These are phyloP conservation scores for Phyllosticta citriasiana DNA, from an alignment of 2,329 filamentous ascomycete species.

Conservation along the genomic window DNA sequence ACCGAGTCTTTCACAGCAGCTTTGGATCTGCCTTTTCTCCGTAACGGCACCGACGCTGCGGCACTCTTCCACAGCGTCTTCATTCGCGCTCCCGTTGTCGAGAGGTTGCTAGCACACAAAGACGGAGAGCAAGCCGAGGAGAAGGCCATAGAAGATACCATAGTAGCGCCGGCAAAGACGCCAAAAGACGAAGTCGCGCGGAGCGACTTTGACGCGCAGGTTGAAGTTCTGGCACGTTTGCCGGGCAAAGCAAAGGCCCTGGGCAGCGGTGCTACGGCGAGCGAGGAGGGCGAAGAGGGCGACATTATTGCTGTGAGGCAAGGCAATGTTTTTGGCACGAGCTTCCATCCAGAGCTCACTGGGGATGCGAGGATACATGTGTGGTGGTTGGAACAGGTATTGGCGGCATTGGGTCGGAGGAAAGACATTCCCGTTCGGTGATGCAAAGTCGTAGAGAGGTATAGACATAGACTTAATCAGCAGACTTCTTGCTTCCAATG, in stretches of 20 bases:
- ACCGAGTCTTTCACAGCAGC: conserved; percentile 80
- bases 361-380: conserved; percentile 77
- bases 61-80: conserved; percentile 71
- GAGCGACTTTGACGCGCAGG: conserved; percentile 36
- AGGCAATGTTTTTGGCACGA: conserved; percentile 86
- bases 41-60: conserved; percentile 1
- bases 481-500: background rate
- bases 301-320: conserved; percentile 86
- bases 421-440: background rate
- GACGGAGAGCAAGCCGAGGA: conserved; percentile 44
- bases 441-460: background rate
- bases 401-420: conserved; percentile 19
- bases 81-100: conserved; percentile 88
- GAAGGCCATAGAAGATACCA: conserved; percentile 36
- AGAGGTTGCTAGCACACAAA: conserved; percentile 56
- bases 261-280: conserved; percentile 37
- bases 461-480: background rate
- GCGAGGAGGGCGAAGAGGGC: conserved; percentile 42
- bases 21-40: conserved; percentile 62
- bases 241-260: conserved; percentile 42
- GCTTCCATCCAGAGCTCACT: conserved; percentile 92
- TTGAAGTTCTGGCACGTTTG: conserved; percentile 50
- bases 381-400: conserved; percentile 80
- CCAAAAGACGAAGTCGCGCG: conserved; percentile 37
- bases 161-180: conserved; percentile 47